Base-by-base conservation (phyloP, 176 grass and related monocot species). In the Metroxylon sagu region DNA sequence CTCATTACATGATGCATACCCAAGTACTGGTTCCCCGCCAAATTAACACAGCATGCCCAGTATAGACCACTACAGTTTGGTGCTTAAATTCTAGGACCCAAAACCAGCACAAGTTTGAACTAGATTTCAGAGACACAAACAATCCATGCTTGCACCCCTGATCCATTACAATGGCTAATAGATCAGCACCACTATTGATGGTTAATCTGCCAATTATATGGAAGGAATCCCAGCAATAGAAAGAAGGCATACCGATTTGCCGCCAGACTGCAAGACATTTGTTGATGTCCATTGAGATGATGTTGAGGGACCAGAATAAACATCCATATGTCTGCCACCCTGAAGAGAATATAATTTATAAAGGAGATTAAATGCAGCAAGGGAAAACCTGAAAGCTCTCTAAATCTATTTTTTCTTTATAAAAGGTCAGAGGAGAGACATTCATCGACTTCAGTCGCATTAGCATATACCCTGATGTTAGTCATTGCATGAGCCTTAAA, bases 181-280 rank as follows among this genome's bases (percentile, higher is more conserved):
- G 31, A 35, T 35, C 31, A 10, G 31, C 8, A 35, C 8, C 31
- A 35, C 31, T 35, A 35, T 2, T 5, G 1, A 35, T 35, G 31
- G 6, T 35, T 35, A 35, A 35, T 35, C 35, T 78, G 31, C 16
- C 31, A 35, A 35, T 35, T 71, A 28, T 5, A 19, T 35, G 31
- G 31, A 35, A 7, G 3, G 28, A 16, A 64, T 61, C 54, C 28
- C 14, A 57, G 52, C 49, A 5, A 26, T 43, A 48, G 28, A 56
- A 56, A 29, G 66, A 54, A 49, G 29, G 54, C 54, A 39, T 82
- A 85, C 87, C 87, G 82, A 64, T 50, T 56, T 89, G 28, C 67
- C 61, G n/a, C 73, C 69, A 43, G 53, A 43, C 62, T 73, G 50
- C 59, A 61, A 59, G 73, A 26, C 67, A 26, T 64, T 63, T 27